These are phyloP conservation scores for Colletotrichum sp. DNA, from an alignment of 2,329 filamentous ascomycete species.

Conservation along the genomic window DNA sequence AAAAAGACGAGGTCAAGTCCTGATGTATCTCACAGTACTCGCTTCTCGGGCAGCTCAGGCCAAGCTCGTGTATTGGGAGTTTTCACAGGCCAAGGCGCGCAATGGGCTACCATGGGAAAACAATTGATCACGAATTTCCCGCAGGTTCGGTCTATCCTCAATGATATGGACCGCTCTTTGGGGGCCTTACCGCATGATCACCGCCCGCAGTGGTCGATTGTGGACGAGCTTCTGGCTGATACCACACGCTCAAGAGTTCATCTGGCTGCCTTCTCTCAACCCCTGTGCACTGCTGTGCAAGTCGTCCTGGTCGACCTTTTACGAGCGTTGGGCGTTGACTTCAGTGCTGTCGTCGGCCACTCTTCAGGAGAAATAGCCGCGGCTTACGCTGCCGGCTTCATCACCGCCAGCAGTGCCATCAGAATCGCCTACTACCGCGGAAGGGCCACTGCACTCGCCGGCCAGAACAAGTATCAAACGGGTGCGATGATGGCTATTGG, in stretches of 20 bases:
- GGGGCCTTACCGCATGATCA: conserved; percentile 21
- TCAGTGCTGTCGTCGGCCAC: conserved; percentile 48
- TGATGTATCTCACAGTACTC: background rate
- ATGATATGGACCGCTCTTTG: conserved; percentile 26
- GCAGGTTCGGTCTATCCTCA: conserved; percentile 12
- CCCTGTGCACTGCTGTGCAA: conserved; percentile 35
- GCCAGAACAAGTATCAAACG: background rate
- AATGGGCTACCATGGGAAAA: conserved; percentile 31
- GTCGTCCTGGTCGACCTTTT: conserved; percentile 31
- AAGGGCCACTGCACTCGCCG: conserved; percentile 14
- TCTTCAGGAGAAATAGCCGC: conserved; percentile 56
- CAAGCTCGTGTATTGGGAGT: conserved; percentile 22
- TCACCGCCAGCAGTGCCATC: conserved; percentile 32
- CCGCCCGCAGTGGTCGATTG: conserved; percentile 29
- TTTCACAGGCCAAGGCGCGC: conserved; percentile 37
- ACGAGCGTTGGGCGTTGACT: conserved; percentile 32
- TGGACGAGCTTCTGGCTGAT: conserved; percentile 25
- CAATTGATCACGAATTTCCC: conserved; percentile 19
- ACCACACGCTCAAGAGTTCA: conserved; percentile 12
- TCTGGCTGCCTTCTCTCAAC: conserved; percentile 32
- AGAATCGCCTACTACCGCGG: conserved; percentile 24
- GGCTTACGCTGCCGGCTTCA: conserved; percentile 51
- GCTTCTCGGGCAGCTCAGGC: background rate
- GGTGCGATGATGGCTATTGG: conserved; percentile 30
- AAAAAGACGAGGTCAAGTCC: background rate